Percentiles rank a stretch among this genome's conserved stretches.
Conservation (phyloP, 805 yeast species). For the Candida stauntonica region DNA sequence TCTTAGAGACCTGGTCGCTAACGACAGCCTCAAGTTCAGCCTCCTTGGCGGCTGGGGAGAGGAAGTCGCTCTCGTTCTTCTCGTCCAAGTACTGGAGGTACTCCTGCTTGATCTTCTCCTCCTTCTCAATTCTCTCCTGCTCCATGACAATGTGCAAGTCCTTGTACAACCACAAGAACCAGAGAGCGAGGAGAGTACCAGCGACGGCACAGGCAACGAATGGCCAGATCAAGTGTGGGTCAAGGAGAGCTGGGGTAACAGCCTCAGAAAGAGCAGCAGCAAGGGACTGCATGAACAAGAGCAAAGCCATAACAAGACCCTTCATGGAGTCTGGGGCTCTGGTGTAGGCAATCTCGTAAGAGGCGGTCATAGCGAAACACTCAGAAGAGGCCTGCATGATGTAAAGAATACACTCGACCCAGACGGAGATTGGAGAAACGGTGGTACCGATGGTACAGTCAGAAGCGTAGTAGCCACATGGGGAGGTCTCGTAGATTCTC, state of each 20-base stretch:
- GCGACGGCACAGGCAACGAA: constrained; percentile 60
- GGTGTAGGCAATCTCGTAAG: constrained; percentile 79
- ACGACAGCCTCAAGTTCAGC: constrained; percentile 5
- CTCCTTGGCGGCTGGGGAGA: neutral
- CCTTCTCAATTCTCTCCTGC: constrained; percentile 18
- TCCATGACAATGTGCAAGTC: constrained; percentile 23
- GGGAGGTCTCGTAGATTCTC: constrained; percentile 63
- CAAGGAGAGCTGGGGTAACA: constrained; percentile 56
- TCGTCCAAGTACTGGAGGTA: constrained; percentile 9
- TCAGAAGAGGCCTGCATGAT: constrained; percentile 70
- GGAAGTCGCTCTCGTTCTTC: constrained; percentile 3
- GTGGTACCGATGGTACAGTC: constrained; percentile 38
- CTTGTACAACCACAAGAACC: constrained; percentile 39
- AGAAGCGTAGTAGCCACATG: constrained; percentile 64
- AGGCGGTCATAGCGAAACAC: constrained; percentile 76
- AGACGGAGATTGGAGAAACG: constrained; percentile 49
- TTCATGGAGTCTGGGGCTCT: constrained; percentile 65
- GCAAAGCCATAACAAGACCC: constrained; percentile 43
- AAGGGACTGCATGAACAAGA: constrained; percentile 67
- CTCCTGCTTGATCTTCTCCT: constrained; percentile 13
- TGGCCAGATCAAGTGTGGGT: constrained; percentile 70
- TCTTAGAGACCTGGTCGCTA: constrained; percentile 4
- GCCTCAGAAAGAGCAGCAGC: constrained; percentile 79
- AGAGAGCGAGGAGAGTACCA: constrained; percentile 52
- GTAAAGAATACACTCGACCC: constrained; percentile 63